Conservation (phyloP, 345 rosid species). For the Mercurialis annua region DNA sequence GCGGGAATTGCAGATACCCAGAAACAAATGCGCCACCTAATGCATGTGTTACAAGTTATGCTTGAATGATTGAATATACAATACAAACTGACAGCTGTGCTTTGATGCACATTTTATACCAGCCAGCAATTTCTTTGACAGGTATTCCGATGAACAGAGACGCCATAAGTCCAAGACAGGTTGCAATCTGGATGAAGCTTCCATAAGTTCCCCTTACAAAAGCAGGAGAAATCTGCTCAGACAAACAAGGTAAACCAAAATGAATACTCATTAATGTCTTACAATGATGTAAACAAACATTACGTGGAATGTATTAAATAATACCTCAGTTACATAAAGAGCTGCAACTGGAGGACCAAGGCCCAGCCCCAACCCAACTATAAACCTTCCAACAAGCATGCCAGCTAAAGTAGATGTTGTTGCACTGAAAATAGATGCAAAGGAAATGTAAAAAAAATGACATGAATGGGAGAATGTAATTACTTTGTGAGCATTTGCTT, state of each 20-base stretch:
- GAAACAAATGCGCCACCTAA: conserved; percentile 96
- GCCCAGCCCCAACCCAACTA: conserved; percentile 97
- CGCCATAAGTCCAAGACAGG: conserved; percentile 89
- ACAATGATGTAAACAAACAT: conserved; percentile 9
- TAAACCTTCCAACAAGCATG: conserved; percentile 83
- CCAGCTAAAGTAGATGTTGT: conserved; percentile 52
- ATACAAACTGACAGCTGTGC: not conserved
- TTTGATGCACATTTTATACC: conserved; percentile 42
- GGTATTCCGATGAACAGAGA: conserved; percentile 86
- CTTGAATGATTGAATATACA: conserved; percentile 8
- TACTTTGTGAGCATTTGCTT: conserved; percentile 12
- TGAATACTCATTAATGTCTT: conserved; percentile 8
- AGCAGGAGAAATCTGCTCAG: conserved; percentile 80
- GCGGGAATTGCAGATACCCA: conserved; percentile 87
- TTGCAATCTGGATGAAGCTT: conserved; percentile 89
- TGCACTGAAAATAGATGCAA: conserved; percentile 51
- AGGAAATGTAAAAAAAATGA: not conserved
- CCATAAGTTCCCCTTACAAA: conserved; percentile 96
- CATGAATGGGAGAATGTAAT: not conserved
- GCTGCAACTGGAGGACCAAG: conserved; percentile 87
- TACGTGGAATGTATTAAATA: not conserved
- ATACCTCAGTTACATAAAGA: conserved; percentile 96
- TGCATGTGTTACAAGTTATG: conserved; percentile 10
- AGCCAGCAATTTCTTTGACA: conserved; percentile 67
- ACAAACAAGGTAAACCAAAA: conserved; percentile 13